Base-by-base conservation (phyloP, 2,329 filamentous ascomycete genomes). In the Onygena corvina region DNA sequence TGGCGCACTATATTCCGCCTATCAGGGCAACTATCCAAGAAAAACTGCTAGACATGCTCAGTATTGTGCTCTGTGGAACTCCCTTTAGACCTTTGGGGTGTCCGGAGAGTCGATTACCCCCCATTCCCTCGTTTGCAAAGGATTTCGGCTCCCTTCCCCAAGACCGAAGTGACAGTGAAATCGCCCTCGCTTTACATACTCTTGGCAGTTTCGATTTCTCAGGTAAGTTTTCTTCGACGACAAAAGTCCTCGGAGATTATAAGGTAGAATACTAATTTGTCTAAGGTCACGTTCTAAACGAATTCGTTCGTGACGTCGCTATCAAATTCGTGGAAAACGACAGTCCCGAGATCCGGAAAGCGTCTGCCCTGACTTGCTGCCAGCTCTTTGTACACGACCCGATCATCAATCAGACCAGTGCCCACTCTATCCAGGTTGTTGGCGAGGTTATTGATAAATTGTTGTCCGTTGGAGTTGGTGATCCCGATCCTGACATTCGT, bases 261-360 rank as follows among this genome's bases (percentile, higher is more conserved):
- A 46, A 33, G 29, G 18, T 14, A 21, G 8, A 27, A 48, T 46
- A 57, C 61, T 56, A 35, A 46, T 42, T 47, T 23, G 46, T 27
- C 51, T 38, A 46, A 53, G 83, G 86, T 1, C 88, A 96, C 60
- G 84, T 95, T 12, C 71, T 99, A 12, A 99, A 99, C 60, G 93
- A 99, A 64, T 99, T 99, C 58, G 92, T 98, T 23, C 85, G 92
- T 20, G 92, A 99, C 62, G 92, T 98, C 46, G 92, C 93, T 3
- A 93, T 98, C 61, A 92, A 90, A 64, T 99, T 95, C 59, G 90
- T 98, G 35, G 90, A 98, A 58, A 92, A 94, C 55, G 90, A 96
- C 58, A 93, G 94, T 59, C 77, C 87, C 0, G 86, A 93, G 56
- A 95, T 94, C 46, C 81, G 92, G 52, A 90, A 94, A 66, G 92